Conservation (phyloP, 257 asterid species). For the Solanum gandarillasii region DNA sequence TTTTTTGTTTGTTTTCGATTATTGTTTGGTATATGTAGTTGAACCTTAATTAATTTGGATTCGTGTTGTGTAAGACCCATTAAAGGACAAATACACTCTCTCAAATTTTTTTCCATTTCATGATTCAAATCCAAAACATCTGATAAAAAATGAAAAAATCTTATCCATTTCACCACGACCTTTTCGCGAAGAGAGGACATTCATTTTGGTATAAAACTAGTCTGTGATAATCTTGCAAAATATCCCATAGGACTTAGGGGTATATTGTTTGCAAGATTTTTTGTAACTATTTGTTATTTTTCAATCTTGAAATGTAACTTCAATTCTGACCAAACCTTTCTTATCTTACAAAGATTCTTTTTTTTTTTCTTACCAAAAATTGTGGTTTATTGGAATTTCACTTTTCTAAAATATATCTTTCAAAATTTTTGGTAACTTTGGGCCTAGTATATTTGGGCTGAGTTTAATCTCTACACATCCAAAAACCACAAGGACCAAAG, state of each 20-base stretch:
- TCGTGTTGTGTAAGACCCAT: fast-evolving
- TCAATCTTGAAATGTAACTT: not conserved
- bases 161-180: not conserved
- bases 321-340: not conserved
- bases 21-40: not conserved
- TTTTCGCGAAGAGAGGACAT: not conserved
- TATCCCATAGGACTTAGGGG: not conserved
- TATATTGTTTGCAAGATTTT: not conserved
- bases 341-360: not conserved
- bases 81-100: not conserved
- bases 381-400: not conserved
- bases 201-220: not conserved
- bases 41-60: not conserved
- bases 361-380: not conserved
- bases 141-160: not conserved
- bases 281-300: not conserved
- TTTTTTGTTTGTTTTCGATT: not conserved
- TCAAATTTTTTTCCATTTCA: not conserved
- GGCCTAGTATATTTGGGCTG: not conserved
- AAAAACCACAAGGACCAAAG: not conserved
- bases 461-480: not conserved
- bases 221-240: not conserved
- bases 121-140: fast-evolving
- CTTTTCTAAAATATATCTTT: not conserved
- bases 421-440: not conserved